Evolutionary conservation across 2,329 filamentous ascomycete genomes (phyloP), one percentile per base, ranked within the genome.

Genomic region (Chaetoscypha palmicola): DNA sequence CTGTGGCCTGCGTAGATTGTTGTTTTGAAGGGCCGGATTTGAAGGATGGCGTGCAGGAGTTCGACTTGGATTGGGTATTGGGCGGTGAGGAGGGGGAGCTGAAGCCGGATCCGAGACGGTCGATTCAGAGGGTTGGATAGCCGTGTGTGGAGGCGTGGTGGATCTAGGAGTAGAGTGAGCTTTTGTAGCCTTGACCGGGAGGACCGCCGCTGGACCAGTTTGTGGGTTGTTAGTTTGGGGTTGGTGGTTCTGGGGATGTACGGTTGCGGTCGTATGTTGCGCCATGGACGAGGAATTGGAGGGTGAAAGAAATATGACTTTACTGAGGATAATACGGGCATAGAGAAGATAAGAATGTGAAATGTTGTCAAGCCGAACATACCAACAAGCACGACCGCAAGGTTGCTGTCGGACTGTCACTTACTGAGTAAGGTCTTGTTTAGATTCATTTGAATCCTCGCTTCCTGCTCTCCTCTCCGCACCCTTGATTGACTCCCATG

Each of bases 1-100:
- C 44, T 53, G 39, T 60, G 57, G 5, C 60, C 60, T 10, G 53
- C 56, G 20, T 49, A 55, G 33, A 60, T 54, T 14, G 62, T 46
- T 3, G 51, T 53, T 2, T 43, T 32, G 51, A 60, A 61, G 19
- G 32, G 11, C 8, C 49, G 47, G 23, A 43, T 39, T 9, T 48
- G 33, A 33, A 60, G 48, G 16, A 60, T 47, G n/a, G 51, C 34
- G 36, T 62, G 56, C 17, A 51, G 32, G 7, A 53, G 47, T 23
- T 58, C 59, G 30, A 55, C 39, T 19, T 62, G 47, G 2, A 53
- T 32, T 4, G 49, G 48, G 3, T 40, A 32, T 42, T 61, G 57
- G 3, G 58, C 57, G 48, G 47, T 46, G 61, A 52, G 17, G 58
- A 54, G 35, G 58, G 58, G 8, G 53, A 38, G 2, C 49, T 55